Percentiles rank a stretch among this genome's conserved stretches.
Conservation (phyloP, 495 filamentous ascomycete genomes). For the Penicillium fimorum region DNA sequence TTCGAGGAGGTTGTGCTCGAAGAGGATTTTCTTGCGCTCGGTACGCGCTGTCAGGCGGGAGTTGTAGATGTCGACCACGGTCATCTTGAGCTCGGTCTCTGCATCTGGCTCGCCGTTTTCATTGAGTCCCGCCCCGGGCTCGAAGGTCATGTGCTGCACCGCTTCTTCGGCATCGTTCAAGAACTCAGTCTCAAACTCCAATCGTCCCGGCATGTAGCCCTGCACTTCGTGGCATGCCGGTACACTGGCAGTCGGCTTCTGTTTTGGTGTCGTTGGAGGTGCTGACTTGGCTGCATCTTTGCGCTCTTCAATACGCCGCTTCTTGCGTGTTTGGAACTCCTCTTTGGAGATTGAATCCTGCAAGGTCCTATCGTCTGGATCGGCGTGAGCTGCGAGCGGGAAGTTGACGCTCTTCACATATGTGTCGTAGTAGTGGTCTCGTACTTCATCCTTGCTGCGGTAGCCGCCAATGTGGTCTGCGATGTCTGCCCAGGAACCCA, state of each 20-base stretch:
- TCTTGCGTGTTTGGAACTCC: conserved; percentile 91
- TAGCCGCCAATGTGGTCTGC: conserved; percentile 97
- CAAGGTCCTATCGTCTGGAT: conserved; percentile 73
- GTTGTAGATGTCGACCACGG: conserved; percentile 98
- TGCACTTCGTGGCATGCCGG: conserved; percentile 96
- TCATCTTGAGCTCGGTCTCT: conserved; percentile 95
- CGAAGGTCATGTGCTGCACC: conserved; percentile 97
- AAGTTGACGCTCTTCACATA: conserved; percentile 82
- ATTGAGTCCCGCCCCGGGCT: conserved; percentile 89
- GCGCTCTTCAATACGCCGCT: conserved; percentile 86
- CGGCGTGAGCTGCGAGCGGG: conserved; percentile 79
- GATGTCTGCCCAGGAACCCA: conserved; percentile 97
- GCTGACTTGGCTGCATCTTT: conserved; percentile 86
- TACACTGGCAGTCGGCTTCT: conserved; percentile 91
- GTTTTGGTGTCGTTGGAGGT: conserved; percentile 80
- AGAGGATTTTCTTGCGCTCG: conserved; percentile 95
- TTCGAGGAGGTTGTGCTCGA: conserved; percentile 89
- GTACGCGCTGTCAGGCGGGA: conserved; percentile 83
- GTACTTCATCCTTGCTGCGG: conserved; percentile 89
- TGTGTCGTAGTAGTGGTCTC: conserved; percentile 85
- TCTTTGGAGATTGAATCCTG: conserved; percentile 80
- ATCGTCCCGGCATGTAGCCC: conserved; percentile 95
- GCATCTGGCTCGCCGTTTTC: conserved; percentile 83
- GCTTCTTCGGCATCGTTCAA: conserved; percentile 98
- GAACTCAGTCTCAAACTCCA: conserved; percentile 98